Evolutionary conservation across 345 rosid species (phyloP).

Genomic region (Populus euphratica): DNA sequence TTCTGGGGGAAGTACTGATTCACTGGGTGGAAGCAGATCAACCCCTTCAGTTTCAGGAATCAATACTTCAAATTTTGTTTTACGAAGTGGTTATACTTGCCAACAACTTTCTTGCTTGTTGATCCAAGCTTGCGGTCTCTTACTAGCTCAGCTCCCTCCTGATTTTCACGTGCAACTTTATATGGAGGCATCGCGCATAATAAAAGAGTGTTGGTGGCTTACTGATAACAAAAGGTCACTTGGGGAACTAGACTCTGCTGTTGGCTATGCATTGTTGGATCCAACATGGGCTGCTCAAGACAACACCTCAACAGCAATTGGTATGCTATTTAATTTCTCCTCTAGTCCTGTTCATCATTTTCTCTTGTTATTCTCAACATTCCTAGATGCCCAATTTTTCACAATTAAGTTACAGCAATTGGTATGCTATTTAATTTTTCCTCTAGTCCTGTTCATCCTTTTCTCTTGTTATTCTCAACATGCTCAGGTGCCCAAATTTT

Average conservation of each 20-base stretch:
- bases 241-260: conserved; percentile 84
- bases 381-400: neutral
- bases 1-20: conserved; percentile 96
- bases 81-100: conserved; percentile 91
- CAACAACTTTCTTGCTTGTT: conserved; percentile 92
- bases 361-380: neutral
- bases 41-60: conserved; percentile 71
- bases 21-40: conserved; percentile 82
- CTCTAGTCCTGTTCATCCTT: neutral
- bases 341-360: neutral
- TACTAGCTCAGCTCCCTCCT: conserved; percentile 91
- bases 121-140: conserved; percentile 95
- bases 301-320: conserved; percentile 93
- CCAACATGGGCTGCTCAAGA: conserved; percentile 99
- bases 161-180: conserved; percentile 86
- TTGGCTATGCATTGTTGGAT: conserved; percentile 90
- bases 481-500: neutral
- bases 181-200: conserved; percentile 71
- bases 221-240: conserved; percentile 71
- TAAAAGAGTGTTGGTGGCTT: conserved; percentile 96
- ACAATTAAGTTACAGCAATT: conserved; percentile 49
- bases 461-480: neutral
- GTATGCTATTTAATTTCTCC: conserved; percentile 30
- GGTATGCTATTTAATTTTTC: conserved; percentile 38
- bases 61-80: conserved; percentile 78